phyloP scores from a whole-genome alignment of 2,329 filamentous ascomycete species.

The Volutella citrinella region DNA sequence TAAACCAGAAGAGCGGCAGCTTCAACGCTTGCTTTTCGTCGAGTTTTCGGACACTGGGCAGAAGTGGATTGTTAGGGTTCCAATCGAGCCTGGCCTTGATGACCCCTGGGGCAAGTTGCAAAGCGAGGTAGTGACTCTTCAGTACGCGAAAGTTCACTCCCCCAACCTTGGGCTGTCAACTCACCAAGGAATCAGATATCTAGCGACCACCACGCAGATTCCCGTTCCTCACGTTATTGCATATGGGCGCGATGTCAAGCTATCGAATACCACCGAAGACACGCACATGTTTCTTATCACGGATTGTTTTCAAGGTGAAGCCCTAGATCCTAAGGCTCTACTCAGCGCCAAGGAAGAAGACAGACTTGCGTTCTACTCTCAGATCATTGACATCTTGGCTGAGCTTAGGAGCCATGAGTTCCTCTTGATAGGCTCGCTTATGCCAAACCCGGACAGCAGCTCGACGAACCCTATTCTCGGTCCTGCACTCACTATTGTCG shows the following conservation, averaged over 20 bases:
- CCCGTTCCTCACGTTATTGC: conserved; percentile 19
- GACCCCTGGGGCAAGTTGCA: conserved; percentile 23
- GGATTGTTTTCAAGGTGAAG: conserved; percentile 17
- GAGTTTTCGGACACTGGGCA: conserved; percentile 11
- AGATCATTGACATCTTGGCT: conserved; percentile 23
- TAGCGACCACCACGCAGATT: conserved; percentile 18
- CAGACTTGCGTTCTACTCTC: conserved; percentile 17
- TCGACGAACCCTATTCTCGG: conserved; percentile 13
- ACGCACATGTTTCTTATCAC: conserved; percentile 19
- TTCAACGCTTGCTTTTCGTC: conserved; percentile 23
- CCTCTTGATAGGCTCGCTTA: conserved; percentile 20
- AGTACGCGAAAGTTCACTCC: conserved; percentile 9
- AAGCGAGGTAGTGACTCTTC: conserved; percentile 24
- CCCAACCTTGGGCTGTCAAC: conserved; percentile 1
- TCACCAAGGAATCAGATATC: conserved; percentile 15
- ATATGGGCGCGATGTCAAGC: conserved; percentile 14
- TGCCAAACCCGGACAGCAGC: conserved; percentile 17
- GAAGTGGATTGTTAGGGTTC: conserved; percentile 22
- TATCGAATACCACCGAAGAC: background rate
- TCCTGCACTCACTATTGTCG: conserved; percentile 17
- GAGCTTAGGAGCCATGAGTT: conserved; percentile 23
- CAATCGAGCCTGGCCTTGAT: conserved; percentile 18
- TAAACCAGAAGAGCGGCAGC: conserved; percentile 16
- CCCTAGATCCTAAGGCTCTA: conserved; percentile 15
- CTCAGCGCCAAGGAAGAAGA: conserved; percentile 5